Evolutionary conservation across 192 early-diverging fungal genomes (phyloP), one percentile per base, ranked within the genome.

Genomic region (Geranomyces variabilis): DNA sequence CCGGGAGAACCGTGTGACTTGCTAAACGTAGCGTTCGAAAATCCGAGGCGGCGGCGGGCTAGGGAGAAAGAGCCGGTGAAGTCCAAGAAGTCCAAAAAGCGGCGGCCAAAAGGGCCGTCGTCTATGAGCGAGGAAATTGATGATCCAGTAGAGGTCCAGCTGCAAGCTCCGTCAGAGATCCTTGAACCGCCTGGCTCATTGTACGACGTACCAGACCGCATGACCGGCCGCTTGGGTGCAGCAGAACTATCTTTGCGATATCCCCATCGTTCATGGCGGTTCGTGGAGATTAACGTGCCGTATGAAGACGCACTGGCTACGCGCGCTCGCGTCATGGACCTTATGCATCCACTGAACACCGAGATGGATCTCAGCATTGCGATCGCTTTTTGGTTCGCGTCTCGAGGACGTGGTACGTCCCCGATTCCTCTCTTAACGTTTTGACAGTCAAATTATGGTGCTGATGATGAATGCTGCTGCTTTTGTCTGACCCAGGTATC

Each of bases 291-390:
- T 47, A 86, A 98, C 79, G 89, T 98, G 3, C 89, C 91, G 0
- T 96, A 91, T 71, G 73, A 71, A 28, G 89, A 92, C 70, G 90
- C 89, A 1, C 71, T 81, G 22, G 76, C 75, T 19, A 66, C 84
- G 64, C 67, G 80, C 41, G 53, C 73, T 19, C 83, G 87, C 33
- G 90, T 98, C 26, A 75, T 91, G 48, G 82, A 87, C 41, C 73
- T 92, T 36, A 90, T 98, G 83, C 77, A 78, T 24, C 96, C 96
- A 1, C 77, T 92, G 9, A 84, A 91, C 41, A 97, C 93, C 1
- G 91, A 94, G 2, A 98, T 98, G 96, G 96, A 98, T 81, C 70
- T 93, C 73, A 96, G 95, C 70, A 98, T 98, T 73, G 96, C 91
- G 0, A 90, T 96, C 84, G 95, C 96, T 0, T 87, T 98, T 61